Conservation (phyloP, 345 rosid species). For the Salix viminalis region DNA sequence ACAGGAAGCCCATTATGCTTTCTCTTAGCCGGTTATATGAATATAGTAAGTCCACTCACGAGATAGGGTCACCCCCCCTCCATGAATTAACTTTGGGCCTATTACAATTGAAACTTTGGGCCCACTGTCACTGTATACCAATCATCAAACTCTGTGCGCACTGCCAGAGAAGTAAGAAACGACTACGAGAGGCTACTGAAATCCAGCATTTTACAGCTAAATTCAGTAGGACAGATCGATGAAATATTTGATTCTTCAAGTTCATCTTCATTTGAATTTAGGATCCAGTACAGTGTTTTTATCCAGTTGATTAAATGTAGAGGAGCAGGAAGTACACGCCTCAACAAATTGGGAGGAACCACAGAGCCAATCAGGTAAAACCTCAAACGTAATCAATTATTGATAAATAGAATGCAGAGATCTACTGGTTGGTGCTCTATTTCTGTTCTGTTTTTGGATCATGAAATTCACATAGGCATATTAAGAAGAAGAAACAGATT, state of each 20-base stretch:
- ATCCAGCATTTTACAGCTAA: constrained; percentile 22
- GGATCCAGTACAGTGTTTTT: no score
- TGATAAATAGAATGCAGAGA: not conserved
- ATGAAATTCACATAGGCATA: not conserved
- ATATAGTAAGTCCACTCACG: constrained; percentile 13
- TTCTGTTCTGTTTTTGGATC: not conserved
- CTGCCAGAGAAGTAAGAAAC: not conserved
- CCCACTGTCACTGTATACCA: constrained; percentile 14
- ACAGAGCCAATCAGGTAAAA: no score
- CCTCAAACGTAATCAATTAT: no score
- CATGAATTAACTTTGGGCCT: no score
- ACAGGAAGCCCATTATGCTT: constrained; percentile 14
- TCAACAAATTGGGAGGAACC: no score
- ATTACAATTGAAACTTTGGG: not conserved
- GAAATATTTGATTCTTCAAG: constrained; percentile 11
- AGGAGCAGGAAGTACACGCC: no score
- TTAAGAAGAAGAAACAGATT: not conserved
- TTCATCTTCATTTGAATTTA: not conserved
- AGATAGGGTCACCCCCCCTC: constrained; percentile 20
- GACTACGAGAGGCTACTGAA: not conserved
- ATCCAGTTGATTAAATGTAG: no score
- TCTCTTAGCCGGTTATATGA: not conserved
- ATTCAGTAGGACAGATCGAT: constrained; percentile 1
- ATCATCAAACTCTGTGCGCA: constrained; percentile 25
- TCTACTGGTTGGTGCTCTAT: not conserved